Conservation (phyloP, 106 monocot genomes). For the Triglochin maritima region DNA sequence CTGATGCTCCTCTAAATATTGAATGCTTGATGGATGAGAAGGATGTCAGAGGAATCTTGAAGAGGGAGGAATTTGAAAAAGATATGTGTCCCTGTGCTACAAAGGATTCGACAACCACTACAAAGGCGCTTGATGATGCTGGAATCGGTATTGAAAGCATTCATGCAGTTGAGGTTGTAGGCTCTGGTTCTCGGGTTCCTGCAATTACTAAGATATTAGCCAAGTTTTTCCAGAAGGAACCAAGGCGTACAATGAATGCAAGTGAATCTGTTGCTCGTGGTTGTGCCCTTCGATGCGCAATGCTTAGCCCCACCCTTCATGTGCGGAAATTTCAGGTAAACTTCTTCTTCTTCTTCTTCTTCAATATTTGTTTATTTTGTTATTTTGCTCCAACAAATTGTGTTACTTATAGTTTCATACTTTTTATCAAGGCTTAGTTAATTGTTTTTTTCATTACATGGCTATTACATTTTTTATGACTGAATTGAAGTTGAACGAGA, state of each 20-base stretch:
- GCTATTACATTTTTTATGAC: neutral
- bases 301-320: slow-evolving; percentile 76
- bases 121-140: slow-evolving; percentile 51
- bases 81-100: slow-evolving; percentile 48
- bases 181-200: slow-evolving; percentile 78
- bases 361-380: neutral
- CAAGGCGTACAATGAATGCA: slow-evolving; percentile 70
- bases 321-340: slow-evolving; percentile 79
- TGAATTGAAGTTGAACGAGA: slow-evolving; percentile 51
- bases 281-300: slow-evolving; percentile 77
- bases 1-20: slow-evolving; percentile 61
- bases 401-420: neutral
- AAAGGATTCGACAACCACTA: slow-evolving; percentile 46
- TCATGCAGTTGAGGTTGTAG: slow-evolving; percentile 70
- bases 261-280: slow-evolving; percentile 79
- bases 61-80: slow-evolving; percentile 66
- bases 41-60: slow-evolving; percentile 64
- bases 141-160: slow-evolving; percentile 37
- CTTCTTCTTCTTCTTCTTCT: neutral
- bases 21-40: slow-evolving; percentile 92
- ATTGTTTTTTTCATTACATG: neutral
- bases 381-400: neutral
- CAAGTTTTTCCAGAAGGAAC: slow-evolving; percentile 50
- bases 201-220: slow-evolving; percentile 60
- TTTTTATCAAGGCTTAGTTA: neutral